A percentile compares a stretch with the other conserved stretches of the same genome.
phyloP scores from a whole-genome alignment of 805 yeast species.

The Kluyveromyces wickerhamii region DNA sequence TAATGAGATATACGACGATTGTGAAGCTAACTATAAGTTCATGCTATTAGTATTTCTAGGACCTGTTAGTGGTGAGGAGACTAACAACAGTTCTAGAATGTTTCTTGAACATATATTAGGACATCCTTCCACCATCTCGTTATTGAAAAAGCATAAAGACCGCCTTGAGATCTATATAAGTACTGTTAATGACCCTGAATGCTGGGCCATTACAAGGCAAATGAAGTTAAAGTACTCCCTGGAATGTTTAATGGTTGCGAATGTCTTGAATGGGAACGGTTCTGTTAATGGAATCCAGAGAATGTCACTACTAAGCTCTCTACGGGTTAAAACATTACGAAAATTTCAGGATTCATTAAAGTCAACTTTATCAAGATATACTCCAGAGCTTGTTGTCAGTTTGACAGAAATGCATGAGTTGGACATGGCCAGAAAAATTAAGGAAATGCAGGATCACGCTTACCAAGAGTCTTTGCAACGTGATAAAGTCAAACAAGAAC shows the following conservation, averaged over 20 bases:
- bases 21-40: slow-evolving; percentile 40
- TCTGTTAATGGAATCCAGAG: slow-evolving; percentile 25
- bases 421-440: slow-evolving; percentile 47
- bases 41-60: slow-evolving; percentile 45
- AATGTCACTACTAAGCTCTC: slow-evolving; percentile 29
- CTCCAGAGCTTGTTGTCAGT: slow-evolving; percentile 53
- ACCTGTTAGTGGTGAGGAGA: slow-evolving; percentile 34
- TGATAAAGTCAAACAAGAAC: slow-evolving; percentile 47
- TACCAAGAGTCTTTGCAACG: slow-evolving; percentile 50
- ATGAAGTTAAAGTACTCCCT: slow-evolving; percentile 50
- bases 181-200: slow-evolving; percentile 54
- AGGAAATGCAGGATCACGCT: slow-evolving; percentile 60
- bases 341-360: slow-evolving; percentile 32
- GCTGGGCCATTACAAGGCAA: slow-evolving; percentile 54
- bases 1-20: slow-evolving; percentile 35
- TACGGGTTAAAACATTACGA: slow-evolving; percentile 25
- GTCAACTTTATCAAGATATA: slow-evolving; percentile 44
- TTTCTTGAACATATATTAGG: slow-evolving; percentile 41
- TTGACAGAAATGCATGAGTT: slow-evolving; percentile 54
- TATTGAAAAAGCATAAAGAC: slow-evolving; percentile 29
- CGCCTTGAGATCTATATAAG: slow-evolving; percentile 57
- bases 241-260: slow-evolving; percentile 43
- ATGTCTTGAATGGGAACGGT: slow-evolving; percentile 42
- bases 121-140: slow-evolving; percentile 36
- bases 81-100: slow-evolving; percentile 25